Percentiles rank a stretch among this genome's conserved stretches.
Conservation (phyloP, 2,329 filamentous ascomycete species). For the Pseudogymnoascus destructans region DNA sequence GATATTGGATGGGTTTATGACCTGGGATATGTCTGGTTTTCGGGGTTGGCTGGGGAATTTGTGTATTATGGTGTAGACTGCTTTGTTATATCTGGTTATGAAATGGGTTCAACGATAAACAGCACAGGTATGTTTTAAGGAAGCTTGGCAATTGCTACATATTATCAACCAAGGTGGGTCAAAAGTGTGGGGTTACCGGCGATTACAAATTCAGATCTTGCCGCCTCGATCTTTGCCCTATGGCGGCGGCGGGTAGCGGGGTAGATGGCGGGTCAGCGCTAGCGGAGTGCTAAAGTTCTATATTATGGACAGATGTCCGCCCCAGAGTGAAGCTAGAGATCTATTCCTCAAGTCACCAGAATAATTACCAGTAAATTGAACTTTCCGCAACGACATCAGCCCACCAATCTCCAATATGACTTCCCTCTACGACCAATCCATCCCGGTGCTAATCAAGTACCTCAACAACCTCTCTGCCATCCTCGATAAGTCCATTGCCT, state of each 20-base stretch:
- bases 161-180: background rate
- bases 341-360: background rate
- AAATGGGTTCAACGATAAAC: background rate
- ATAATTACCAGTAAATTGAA: background rate
- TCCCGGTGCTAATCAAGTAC: slow-evolving; percentile 29
- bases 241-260: background rate
- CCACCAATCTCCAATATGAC: background rate
- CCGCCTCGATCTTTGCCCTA: background rate
- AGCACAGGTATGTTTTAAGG: background rate
- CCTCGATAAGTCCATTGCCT: slow-evolving; percentile 31
- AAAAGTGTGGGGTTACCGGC: background rate
- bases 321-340: background rate
- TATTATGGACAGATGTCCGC: background rate
- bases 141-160: slow-evolving; percentile 1
- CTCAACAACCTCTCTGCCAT: slow-evolving; percentile 30
- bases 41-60: background rate
- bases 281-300: background rate
- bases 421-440: slow-evolving; percentile 20
- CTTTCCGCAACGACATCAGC: background rate
- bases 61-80: slow-evolving; percentile 7
- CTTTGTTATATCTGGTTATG: background rate
- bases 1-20: background rate
- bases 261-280: background rate
- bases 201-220: background rate
- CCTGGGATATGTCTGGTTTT: background rate